Evolutionary conservation across 495 filamentous ascomycete species (phyloP), one percentile per base, ranked within the genome.

Genomic region (Cladorrhinum samala): DNA sequence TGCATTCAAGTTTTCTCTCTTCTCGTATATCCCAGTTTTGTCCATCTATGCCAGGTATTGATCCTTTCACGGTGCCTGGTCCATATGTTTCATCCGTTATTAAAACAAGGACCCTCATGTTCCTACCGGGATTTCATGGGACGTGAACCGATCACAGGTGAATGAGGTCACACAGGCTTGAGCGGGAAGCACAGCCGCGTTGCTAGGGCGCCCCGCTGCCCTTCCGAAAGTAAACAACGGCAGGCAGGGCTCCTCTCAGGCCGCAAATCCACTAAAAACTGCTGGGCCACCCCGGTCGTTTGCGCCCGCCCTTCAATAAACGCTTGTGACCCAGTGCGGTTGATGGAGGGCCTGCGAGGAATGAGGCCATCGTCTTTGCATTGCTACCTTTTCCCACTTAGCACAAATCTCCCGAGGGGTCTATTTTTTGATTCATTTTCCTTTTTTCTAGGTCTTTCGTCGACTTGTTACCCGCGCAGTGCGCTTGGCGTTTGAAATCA

Each of bases 211-310:
- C 38, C 56, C 30, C 21, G 11, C 11, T 14, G 19, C 49, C 30
- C 21, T 14, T 16, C 17, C 13, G 50, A 33, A 58, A 46, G 56
- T 58, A 58, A 58, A 58, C 56, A 58, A 58, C n/a, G 5, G 6
- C 14, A 19, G 42, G 20, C 25, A 33, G 27, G 27, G 27, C 33
- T 41, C 47, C 18, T 36, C 42, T 41, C 14, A 27, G 33, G 18
- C 46, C 36, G 36, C 51, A 53, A n/a, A 54, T 49, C 56, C 56
- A 55, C 52, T 52, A 38, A 11, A 40, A 58, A 58, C 38, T 58
- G 55, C 55, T 46, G 55, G 46, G 33, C 37, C 50, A 52, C 55
- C 50, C 50, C 16, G 30, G 50, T 46, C 56, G 25, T 24, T 58
- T 38, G 20, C 16, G 18, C n/a, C n/a, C n/a, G n/a, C n/a, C n/a